Base-by-base conservation (phyloP, 495 filamentous ascomycete species). In the Penicillium coprophilum region DNA sequence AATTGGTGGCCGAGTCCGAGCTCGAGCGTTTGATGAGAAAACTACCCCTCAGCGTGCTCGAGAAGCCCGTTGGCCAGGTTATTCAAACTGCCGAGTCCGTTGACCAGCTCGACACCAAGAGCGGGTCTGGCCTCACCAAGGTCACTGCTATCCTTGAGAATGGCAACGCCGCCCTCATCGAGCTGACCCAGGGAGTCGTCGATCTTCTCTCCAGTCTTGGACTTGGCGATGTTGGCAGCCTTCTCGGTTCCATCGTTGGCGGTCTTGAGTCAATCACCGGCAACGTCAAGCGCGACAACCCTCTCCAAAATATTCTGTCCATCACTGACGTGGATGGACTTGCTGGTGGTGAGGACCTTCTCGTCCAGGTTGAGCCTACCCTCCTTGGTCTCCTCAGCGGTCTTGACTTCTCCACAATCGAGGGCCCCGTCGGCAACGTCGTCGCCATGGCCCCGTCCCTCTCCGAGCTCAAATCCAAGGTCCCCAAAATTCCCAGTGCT, bases 191-290 rank as follows among this genome's bases (percentile, higher is more conserved):
- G 47, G 45, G 23, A 4, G 56, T 59, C 36, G 59, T 56, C 21
- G 34, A 45, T 24, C 56, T 59, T 8, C 56, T 65, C 39, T 34
- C 39, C 41, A 38, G 52, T 27, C 59, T 95, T 2, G 91, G 91
- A 40, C 80, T 87, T 6, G 84, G 86, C 15, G 77, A 77, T 11
- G 90, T 94, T n/a, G 90, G 89, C 27, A 93, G 83, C 24, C 50
- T 63, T 17, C 36, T 64, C n/a, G 62, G 62, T 31, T 54, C 45
- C 45, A 46, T 64, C 19, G 59, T 64, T 39, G 62, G 59, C 39
- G 50, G 50, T 8, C 39, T 53, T 24, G 50, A 53, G 50, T 34
- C 39, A 8, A 20, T 53, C 27, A 44, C 27, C 23, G 41, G 40
- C 52, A 51, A 24, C 55, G 1, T 56, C 23, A 63, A 62, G 53